Conservation (phyloP, 352 stramenopile species). For the Globisporangium perplexum region DNA sequence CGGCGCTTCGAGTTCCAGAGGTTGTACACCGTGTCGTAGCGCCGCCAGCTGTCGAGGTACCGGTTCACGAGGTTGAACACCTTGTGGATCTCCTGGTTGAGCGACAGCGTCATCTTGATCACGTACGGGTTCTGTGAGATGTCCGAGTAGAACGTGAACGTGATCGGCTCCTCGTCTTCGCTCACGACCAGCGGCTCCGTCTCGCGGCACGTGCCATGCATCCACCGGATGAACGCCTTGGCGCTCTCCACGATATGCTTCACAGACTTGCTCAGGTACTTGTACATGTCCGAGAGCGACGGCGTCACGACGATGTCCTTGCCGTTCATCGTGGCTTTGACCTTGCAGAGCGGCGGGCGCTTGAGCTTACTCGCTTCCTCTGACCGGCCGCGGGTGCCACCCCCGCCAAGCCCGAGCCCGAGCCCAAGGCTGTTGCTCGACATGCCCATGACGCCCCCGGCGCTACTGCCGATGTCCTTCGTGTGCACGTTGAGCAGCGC, state of each 20-base stretch:
- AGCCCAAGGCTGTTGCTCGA: conserved; percentile 4
- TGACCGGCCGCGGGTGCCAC: conserved; percentile 17
- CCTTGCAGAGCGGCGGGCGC: conserved; percentile 88
- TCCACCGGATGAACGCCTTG: conserved; percentile 93
- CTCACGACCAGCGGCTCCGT: conserved; percentile 83
- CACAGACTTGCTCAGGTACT: conserved; percentile 92
- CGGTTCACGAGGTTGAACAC: conserved; percentile 93
- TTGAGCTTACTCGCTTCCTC: conserved; percentile 72
- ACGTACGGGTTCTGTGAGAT: conserved; percentile 94
- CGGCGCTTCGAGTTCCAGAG: conserved; percentile 93
- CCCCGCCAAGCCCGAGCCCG: conserved; percentile 7
- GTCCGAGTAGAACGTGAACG: conserved; percentile 94
- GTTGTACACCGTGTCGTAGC: conserved; percentile 93
- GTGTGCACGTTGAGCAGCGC: conserved; percentile 88
- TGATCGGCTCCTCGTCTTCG: conserved; percentile 93
- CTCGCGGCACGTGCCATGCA: conserved; percentile 93
- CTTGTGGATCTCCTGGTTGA: conserved; percentile 94
- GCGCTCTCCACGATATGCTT: conserved; percentile 94
- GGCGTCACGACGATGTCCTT: conserved; percentile 94
- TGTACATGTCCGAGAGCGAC: conserved; percentile 93
- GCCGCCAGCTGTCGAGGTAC: conserved; percentile 92
- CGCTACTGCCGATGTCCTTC: conserved; percentile 75
- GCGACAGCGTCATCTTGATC: conserved; percentile 92
- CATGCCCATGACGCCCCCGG: conserved; percentile 33
- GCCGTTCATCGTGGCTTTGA: conserved; percentile 93